A percentile compares a stretch with the other conserved stretches of the same genome.
These are phyloP conservation scores for Geoglossum glabrum DNA, from an alignment of 495 filamentous ascomycete species.

Conservation along the genomic window DNA sequence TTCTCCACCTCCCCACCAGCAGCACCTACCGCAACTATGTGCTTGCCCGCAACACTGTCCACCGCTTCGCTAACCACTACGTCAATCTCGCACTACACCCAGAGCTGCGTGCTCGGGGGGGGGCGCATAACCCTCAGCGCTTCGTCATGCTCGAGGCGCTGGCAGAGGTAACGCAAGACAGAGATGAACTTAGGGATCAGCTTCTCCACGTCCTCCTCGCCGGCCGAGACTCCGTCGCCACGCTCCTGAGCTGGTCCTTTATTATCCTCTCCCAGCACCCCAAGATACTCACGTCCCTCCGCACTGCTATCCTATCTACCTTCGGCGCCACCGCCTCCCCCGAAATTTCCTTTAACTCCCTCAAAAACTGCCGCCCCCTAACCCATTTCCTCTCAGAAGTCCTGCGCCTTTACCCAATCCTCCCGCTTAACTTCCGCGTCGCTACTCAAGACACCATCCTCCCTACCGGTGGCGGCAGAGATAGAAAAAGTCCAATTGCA, in stretches of 20 bases:
- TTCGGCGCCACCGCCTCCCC: too few relatives aligned
- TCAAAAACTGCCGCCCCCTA: conserved; percentile 5
- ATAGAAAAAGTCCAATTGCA: conserved; percentile 26
- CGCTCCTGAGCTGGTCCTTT: conserved; percentile 36
- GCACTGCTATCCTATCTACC: too few relatives aligned
- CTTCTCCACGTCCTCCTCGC: conserved; percentile 33
- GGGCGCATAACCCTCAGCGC: too few relatives aligned
- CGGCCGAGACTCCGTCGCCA: conserved; percentile 40
- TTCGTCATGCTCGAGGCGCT: conserved; percentile 13
- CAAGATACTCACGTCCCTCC: too few relatives aligned
- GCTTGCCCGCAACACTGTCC: conserved; percentile 7
- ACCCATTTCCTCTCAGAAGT: conserved; percentile 11
- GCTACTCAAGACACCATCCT: conserved; percentile 30
- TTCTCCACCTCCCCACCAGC: conserved; percentile 20
- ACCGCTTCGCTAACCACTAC: conserved; percentile 29
- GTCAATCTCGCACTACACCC: conserved; percentile 24
- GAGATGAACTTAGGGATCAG: conserved; percentile 21
- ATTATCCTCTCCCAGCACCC: conserved; percentile 27
- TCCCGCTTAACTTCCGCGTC: conserved; percentile 33
- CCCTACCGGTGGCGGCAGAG: conserved; percentile 27
- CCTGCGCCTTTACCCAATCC: conserved; percentile 35
- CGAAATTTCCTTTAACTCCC: too few relatives aligned
- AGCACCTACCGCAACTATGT: conserved; percentile 15
- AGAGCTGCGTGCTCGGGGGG: too few relatives aligned
- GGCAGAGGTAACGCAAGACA: conserved; percentile 7